Evolutionary conservation across 768 basidiomycete species (phyloP).

Genomic region (Hypholoma fasciculare): DNA sequence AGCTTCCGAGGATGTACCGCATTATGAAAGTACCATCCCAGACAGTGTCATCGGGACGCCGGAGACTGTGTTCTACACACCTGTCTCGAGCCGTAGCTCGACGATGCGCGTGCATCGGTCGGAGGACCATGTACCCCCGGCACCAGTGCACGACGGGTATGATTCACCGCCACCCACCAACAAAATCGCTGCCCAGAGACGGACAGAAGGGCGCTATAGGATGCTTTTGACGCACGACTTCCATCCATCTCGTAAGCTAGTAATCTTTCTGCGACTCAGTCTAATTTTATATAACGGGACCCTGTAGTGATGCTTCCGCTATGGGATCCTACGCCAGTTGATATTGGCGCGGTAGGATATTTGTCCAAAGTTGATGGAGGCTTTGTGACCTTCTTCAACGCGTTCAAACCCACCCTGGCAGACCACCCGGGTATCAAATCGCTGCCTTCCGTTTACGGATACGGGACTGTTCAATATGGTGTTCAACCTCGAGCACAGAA

Average conservation of each 20-base stretch:
- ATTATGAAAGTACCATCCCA: constrained; percentile 34
- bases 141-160: constrained; percentile 30
- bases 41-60: constrained; percentile 32
- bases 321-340: constrained; percentile 67
- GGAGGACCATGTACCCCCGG: constrained; percentile 5
- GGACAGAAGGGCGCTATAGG: constrained; percentile 69
- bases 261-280: not conserved
- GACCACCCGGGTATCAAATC: constrained; percentile 39
- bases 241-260: constrained; percentile 62
- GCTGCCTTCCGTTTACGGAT: constrained; percentile 63
- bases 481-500: constrained; percentile 31
- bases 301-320: constrained; percentile 61
- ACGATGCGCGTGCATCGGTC: constrained; percentile 15
- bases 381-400: constrained; percentile 79
- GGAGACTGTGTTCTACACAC: constrained; percentile 38
- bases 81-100: constrained; percentile 22
- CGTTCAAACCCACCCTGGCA: constrained; percentile 51
- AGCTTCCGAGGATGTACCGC: constrained; percentile 8
- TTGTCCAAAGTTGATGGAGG: constrained; percentile 62
- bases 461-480: constrained; percentile 54
- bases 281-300: not conserved
- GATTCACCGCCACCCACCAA: constrained; percentile 45
- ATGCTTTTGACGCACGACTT: constrained; percentile 66
- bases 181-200: constrained; percentile 37
- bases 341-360: constrained; percentile 77